Conservation (phyloP, 1,139 yeast species). For the Diutina mesorugosa region DNA sequence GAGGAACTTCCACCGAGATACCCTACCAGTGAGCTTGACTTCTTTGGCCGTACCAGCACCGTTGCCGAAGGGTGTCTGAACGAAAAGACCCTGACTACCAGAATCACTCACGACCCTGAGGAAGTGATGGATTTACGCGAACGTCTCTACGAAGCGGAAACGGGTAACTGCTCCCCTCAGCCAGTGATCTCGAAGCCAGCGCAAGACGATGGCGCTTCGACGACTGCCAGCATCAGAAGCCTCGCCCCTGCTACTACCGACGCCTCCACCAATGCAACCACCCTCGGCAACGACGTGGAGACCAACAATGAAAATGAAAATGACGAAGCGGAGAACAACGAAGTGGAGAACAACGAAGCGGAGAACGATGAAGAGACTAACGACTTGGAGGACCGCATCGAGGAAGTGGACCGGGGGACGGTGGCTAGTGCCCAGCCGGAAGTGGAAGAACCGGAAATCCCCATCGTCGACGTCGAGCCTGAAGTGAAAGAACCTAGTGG, state of each 20-base stretch:
- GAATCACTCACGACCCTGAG: constrained; percentile 21
- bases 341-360: too few relatives aligned
- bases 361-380: too few relatives aligned
- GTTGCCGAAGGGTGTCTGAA: constrained; percentile 7
- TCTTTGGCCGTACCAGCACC: constrained; percentile 38
- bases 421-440: neutral
- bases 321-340: too few relatives aligned
- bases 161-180: neutral
- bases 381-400: neutral
- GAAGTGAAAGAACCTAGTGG: neutral
- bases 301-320: too few relatives aligned
- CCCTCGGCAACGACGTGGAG: neutral
- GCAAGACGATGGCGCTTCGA: neutral
- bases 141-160: constrained; percentile 20
- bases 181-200: neutral
- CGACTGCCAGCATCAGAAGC: neutral
- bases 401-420: neutral
- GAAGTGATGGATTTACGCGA: constrained; percentile 28
- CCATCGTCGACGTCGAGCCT: neutral
- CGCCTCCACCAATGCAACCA: neutral
- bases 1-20: constrained; percentile 63
- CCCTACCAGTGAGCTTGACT: constrained; percentile 50
- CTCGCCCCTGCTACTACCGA: neutral
- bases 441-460: neutral
- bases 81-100: constrained; percentile 3